Evolutionary conservation across 1,139 yeast genomes (phyloP), one percentile per base, ranked within the genome.

Genomic region (Spencermartinsiella ligniputridi): DNA sequence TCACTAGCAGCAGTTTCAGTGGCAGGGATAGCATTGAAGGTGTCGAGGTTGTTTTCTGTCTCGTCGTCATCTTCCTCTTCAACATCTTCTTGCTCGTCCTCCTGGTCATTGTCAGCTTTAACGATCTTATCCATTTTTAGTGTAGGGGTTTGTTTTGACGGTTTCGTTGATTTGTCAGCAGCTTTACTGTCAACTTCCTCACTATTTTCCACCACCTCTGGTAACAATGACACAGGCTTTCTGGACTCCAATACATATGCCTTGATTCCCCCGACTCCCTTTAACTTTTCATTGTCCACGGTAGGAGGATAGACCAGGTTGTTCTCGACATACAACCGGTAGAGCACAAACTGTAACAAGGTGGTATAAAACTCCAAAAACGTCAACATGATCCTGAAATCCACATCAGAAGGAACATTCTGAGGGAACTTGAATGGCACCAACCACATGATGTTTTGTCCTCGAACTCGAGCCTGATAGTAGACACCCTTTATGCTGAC

Each of bases 341-440:
- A 92, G 50, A 90, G 73, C 19, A 83, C 90, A 62, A 94, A 92
- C 64, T 90, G 95, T 60, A 90, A 69, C 57, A 92, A 71, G 21
- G 97, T 92, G 24, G 96, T 84, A 70, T 92, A 92, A 66, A 94
- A 90, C 69, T 92, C 98, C 63, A 92, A 77, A 69, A 92, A 92
- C 1, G 98, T 90, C 62, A 89, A 75, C 99, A 92, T 92, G 70
- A 92, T 88, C 68, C 95, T 79, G 74, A 94, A 90, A 69, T 92
- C 99, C 51, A 92, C 83, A 65, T 92, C 98, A 39, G 83, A 69
- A 37, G 99, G 98, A 57, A 92, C 84, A 64, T 86, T 85, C 64
- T 92, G 95, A 18, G 98, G 96, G 71, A 90, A 92, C 66, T 89
- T 90, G 76, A 83, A 92, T 21, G 99, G 99, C 40, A 88, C 95